Conservation (phyloP, 2,329 filamentous ascomycete genomes). For the Exophiala lecanii-corni region DNA sequence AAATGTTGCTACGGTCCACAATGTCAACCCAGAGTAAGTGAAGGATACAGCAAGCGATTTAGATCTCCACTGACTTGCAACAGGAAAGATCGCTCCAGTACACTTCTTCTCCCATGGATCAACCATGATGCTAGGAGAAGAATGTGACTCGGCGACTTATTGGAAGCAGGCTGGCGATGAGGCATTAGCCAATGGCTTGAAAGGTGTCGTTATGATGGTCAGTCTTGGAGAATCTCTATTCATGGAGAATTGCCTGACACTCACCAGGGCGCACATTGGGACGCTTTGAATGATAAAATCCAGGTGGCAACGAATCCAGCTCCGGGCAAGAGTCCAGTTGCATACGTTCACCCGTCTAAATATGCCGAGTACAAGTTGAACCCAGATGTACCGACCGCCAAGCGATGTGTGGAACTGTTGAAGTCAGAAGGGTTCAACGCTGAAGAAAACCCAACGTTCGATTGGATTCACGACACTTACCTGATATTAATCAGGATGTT, state of each 20-base stretch:
- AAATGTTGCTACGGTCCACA: background rate
- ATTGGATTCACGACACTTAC: conserved; percentile 70
- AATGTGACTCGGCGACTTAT: conserved; percentile 57
- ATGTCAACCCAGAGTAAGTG: no score
- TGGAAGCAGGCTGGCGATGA: conserved; percentile 63
- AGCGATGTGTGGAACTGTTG: conserved; percentile 49
- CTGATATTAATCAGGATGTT: conserved; percentile 68
- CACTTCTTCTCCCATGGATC: conserved; percentile 68
- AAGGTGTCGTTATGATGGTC: conserved; percentile 63
- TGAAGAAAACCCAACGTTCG: conserved; percentile 43
- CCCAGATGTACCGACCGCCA: conserved; percentile 53
- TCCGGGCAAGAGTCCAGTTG: conserved; percentile 59
- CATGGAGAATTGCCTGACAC: background rate
- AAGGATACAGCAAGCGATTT: no score
- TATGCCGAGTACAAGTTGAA: conserved; percentile 59
- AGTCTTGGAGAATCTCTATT: conserved; percentile 3
- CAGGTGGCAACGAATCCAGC: conserved; percentile 58
- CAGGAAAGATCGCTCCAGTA: conserved; percentile 46
- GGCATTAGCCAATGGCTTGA: conserved; percentile 54
- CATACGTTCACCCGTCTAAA: conserved; percentile 62
- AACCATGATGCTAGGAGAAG: conserved; percentile 67
- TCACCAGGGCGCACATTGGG: conserved; percentile 62
- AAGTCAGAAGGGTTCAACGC: conserved; percentile 50
- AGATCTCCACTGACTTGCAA: no score
- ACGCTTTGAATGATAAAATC: conserved; percentile 51